A percentile compares a stretch with the other conserved stretches of the same genome.
Conservation (phyloP, 1,284 basidiomycete species). For the Moesziomyces parantarcticus region DNA sequence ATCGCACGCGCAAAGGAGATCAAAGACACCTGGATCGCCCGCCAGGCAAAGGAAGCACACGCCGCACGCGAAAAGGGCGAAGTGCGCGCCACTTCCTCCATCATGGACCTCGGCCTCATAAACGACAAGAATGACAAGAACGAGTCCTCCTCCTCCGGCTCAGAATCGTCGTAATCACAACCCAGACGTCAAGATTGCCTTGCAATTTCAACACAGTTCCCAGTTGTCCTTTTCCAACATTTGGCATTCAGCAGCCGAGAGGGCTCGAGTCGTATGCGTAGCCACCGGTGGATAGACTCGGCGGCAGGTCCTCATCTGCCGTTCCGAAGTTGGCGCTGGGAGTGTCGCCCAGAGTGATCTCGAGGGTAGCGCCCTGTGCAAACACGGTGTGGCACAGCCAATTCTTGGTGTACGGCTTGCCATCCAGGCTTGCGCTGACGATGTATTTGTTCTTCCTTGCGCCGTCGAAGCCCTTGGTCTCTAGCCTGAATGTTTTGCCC, state of each 20-base stretch:
- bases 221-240: too few species aligned
- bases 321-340: conserved; percentile 20
- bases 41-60: conserved; percentile 53
- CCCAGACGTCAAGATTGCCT: not conserved
- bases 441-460: conserved; percentile 49
- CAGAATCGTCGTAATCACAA: conserved; percentile 8
- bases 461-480: conserved; percentile 25
- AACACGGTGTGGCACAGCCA: conserved; percentile 45
- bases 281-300: conserved; percentile 37
- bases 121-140: conserved; percentile 10
- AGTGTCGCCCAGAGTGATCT: conserved; percentile 20
- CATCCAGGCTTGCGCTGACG: conserved; percentile 21
- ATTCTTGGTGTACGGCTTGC: conserved; percentile 28
- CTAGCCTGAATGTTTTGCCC: conserved; percentile 28
- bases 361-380: conserved; percentile 18
- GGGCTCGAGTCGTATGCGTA: conserved; percentile 15
- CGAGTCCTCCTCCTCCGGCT: conserved; percentile 1
- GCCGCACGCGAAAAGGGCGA: conserved; percentile 57
- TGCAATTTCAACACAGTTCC: too few species aligned
- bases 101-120: conserved; percentile 57
- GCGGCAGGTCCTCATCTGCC: conserved; percentile 26
- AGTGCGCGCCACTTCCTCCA: conserved; percentile 52
- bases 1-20: conserved; percentile 59
- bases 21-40: conserved; percentile 59
- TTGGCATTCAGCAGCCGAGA: conserved; percentile 27